phyloP scores from a whole-genome alignment of 108 stramenopile genomes.

The Discostella stelligeroides region DNA sequence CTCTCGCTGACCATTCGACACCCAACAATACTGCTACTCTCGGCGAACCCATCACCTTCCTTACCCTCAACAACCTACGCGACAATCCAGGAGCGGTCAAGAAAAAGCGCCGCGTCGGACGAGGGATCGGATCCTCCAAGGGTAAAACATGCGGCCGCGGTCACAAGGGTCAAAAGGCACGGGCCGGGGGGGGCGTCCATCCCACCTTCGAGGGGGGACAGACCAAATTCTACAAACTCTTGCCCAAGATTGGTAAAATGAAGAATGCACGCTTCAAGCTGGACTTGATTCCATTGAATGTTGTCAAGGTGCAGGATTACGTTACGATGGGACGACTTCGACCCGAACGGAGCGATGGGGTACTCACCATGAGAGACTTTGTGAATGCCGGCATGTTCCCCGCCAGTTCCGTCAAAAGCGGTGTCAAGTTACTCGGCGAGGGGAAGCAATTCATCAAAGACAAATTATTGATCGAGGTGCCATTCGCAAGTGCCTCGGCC shows the following conservation, averaged over 20 bases:
- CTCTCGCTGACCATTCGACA: not conserved
- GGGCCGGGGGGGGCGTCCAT: slow-evolving; percentile 84
- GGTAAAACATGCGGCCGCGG: slow-evolving; percentile 98
- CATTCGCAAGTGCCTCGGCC: slow-evolving; percentile 84
- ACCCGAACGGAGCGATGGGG: slow-evolving; percentile 50
- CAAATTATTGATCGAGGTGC: slow-evolving; percentile 88
- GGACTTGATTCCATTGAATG: slow-evolving; percentile 76
- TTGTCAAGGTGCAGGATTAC: slow-evolving; percentile 88
- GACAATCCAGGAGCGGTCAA: slow-evolving; percentile 90
- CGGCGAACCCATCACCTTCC: slow-evolving; percentile 60
- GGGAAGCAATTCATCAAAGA: slow-evolving; percentile 69
- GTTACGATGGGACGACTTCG: slow-evolving; percentile 93
- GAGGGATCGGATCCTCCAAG: slow-evolving; percentile 93
- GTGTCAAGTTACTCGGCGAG: slow-evolving; percentile 85
- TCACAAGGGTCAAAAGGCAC: slow-evolving; percentile 95
- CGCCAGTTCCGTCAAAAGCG: slow-evolving; percentile 72
- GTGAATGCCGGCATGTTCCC: slow-evolving; percentile 84
- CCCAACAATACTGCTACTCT: not conserved
- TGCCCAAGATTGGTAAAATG: slow-evolving; percentile 97
- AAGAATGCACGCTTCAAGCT: slow-evolving; percentile 83
- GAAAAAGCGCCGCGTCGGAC: slow-evolving; percentile 86
- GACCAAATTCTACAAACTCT: slow-evolving; percentile 91
- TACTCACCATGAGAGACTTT: slow-evolving; percentile 92
- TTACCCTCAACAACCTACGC: slow-evolving; percentile 74
- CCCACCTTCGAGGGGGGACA: slow-evolving; percentile 98